Conservation (phyloP, 2,329 filamentous ascomycete species). For the Aspergillus candidus region DNA sequence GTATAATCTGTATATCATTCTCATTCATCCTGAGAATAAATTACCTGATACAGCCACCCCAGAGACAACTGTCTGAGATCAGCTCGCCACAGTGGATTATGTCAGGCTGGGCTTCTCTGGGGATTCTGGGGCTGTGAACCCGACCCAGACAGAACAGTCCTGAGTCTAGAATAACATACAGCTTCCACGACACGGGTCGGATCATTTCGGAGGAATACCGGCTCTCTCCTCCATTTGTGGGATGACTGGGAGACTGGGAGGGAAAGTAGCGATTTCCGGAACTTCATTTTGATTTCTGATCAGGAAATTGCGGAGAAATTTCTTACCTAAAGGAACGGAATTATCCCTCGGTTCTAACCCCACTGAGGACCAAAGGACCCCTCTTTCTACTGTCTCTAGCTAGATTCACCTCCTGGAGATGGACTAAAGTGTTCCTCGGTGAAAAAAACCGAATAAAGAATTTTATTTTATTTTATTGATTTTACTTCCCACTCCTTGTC, state of each 20-base stretch:
- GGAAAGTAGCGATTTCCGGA: constrained; percentile 3
- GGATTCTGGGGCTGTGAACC: not conserved
- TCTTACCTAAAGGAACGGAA: constrained; percentile 9
- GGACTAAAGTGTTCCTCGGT: constrained; percentile 17
- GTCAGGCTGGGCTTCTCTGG: no score
- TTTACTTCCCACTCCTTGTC: no score
- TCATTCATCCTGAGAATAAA: no score
- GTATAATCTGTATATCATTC: no score
- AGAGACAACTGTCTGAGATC: no score
- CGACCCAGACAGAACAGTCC: not conserved
- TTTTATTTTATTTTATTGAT: no score
- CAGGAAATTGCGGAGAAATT: constrained; percentile 14
- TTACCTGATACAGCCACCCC: no score
- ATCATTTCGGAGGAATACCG: constrained; percentile 16
- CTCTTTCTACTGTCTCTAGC: not conserved
- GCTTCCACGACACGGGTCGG: constrained; percentile 4
- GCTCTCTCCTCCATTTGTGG: constrained; percentile 10
- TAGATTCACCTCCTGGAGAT: constrained; percentile 3
- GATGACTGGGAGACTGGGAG: no score
- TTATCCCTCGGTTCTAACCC: constrained; percentile 1
- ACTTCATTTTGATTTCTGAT: constrained; percentile 1
- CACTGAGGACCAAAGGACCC: not conserved
- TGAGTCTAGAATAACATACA: not conserved
- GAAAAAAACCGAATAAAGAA: constrained; percentile 4
- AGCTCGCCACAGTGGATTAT: no score